Conservation (phyloP, 2,329 filamentous ascomycete species). For the Chrysoporthe deuterocubensis region DNA sequence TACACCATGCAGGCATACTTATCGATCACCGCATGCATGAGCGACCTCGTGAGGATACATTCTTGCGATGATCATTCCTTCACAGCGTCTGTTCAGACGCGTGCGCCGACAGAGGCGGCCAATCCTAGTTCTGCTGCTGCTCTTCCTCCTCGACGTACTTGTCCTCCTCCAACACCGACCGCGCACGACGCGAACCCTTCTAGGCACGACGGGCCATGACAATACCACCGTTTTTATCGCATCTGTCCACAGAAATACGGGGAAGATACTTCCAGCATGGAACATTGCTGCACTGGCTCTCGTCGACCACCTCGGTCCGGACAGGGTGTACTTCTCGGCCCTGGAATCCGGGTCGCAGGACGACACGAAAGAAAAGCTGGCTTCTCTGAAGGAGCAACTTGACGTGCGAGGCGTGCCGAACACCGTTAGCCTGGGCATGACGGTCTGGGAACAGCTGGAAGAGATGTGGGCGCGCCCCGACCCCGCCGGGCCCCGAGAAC, state of each 20-base stretch:
- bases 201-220: conserved; percentile 27
- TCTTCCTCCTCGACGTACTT: conserved; percentile 42
- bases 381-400: conserved; percentile 58
- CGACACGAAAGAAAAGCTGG: conserved; percentile 64
- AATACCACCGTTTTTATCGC: conserved; percentile 63
- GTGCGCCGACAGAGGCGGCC: conserved; percentile 41
- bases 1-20: not conserved
- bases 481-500: conserved; percentile 41
- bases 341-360: conserved; percentile 73
- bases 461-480: conserved; percentile 50
- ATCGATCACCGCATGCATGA: not conserved
- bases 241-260: conserved; percentile 70
- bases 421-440: conserved; percentile 61
- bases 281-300: conserved; percentile 61
- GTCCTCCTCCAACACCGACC: conserved; percentile 38
- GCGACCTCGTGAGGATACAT: not conserved
- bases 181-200: conserved; percentile 35
- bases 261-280: conserved; percentile 63
- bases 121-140: conserved; percentile 36
- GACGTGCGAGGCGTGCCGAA: conserved; percentile 54
- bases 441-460: conserved; percentile 57
- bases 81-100: conserved; percentile 39
- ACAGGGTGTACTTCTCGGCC: conserved; percentile 68
- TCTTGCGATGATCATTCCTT: conserved; percentile 39
- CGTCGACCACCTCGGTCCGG: conserved; percentile 58